Evolutionary conservation across 371 early-diverging fungal species (phyloP).

Genomic region (Chytridium lagenaria): DNA sequence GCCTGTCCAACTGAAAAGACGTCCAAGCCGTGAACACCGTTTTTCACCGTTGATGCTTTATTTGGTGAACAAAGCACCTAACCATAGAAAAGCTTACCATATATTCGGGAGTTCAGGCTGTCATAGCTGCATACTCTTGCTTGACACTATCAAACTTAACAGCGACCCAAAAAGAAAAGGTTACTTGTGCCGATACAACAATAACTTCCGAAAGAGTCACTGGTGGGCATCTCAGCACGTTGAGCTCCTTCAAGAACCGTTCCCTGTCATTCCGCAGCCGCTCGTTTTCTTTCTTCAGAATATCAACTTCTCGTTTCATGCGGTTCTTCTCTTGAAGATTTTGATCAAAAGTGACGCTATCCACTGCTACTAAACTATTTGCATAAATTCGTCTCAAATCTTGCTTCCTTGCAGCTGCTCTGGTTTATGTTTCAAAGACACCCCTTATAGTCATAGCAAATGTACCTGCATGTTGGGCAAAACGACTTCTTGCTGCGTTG

Average conservation of each 20-base stretch:
- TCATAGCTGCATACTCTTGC: background rate
- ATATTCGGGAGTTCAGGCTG: background rate
- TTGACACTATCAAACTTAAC: background rate
- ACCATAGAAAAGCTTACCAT: background rate
- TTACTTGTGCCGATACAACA: background rate
- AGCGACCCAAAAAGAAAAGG: background rate
- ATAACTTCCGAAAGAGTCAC: background rate
- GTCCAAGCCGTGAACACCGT: background rate
- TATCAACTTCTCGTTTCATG: background rate
- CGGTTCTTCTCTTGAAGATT: background rate
- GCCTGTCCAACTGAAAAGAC: background rate
- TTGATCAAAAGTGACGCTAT: background rate
- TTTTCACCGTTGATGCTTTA: background rate
- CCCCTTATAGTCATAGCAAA: background rate
- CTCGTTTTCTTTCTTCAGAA: background rate
- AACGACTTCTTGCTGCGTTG: background rate
- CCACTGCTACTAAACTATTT: background rate
- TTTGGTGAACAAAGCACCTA: background rate
- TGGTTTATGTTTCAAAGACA: background rate
- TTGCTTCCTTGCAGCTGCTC: background rate
- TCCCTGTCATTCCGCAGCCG: background rate
- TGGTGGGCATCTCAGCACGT: background rate
- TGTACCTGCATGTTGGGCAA: conserved; percentile 9
- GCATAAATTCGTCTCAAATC: background rate
- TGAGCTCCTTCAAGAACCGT: background rate